A percentile compares a stretch with the other conserved stretches of the same genome.
phyloP scores from a whole-genome alignment of 176 grass and related monocot species.

The Phragmites australis region DNA sequence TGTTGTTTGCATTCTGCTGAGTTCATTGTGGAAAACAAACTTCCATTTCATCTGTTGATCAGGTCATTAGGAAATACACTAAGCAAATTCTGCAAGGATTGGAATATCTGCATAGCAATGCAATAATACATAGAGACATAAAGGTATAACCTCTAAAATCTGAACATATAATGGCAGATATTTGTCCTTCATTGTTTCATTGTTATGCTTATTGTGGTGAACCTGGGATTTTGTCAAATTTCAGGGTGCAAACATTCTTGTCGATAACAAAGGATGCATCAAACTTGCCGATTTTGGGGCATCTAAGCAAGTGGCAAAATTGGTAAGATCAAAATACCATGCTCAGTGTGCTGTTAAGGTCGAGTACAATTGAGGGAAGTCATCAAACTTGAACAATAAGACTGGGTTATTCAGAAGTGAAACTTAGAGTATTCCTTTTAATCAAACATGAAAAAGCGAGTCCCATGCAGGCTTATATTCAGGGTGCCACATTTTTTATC shows the following conservation, averaged over 20 bases:
- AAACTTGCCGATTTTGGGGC: slow-evolving; percentile 99
- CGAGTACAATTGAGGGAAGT: not conserved
- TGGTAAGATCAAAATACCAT: slow-evolving; percentile 54
- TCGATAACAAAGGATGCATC: slow-evolving; percentile 99
- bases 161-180: slow-evolving; percentile 5
- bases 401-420: slow-evolving; percentile 6
- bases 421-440: not conserved
- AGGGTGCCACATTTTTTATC: not conserved
- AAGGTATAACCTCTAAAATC: slow-evolving; percentile 57
- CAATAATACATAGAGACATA: slow-evolving; percentile 99
- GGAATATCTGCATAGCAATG: slow-evolving; percentile 95
- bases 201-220: slow-evolving; percentile 13
- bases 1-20: slow-evolving; percentile 7
- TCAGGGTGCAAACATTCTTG: slow-evolving; percentile 98
- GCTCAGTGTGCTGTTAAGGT: slow-evolving; percentile 19
- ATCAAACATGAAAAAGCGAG: not conserved
- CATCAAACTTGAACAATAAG: not conserved
- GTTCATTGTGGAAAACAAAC: not conserved
- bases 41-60: slow-evolving; percentile 38
- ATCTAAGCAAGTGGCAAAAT: slow-evolving; percentile 93
- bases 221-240: slow-evolving; percentile 25
- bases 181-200: not conserved
- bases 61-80: slow-evolving; percentile 98
- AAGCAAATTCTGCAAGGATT: slow-evolving; percentile 90
- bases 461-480: not conserved